Base-by-base conservation (phyloP, 768 basidiomycete species). In the Leccinum fibrillosum region DNA sequence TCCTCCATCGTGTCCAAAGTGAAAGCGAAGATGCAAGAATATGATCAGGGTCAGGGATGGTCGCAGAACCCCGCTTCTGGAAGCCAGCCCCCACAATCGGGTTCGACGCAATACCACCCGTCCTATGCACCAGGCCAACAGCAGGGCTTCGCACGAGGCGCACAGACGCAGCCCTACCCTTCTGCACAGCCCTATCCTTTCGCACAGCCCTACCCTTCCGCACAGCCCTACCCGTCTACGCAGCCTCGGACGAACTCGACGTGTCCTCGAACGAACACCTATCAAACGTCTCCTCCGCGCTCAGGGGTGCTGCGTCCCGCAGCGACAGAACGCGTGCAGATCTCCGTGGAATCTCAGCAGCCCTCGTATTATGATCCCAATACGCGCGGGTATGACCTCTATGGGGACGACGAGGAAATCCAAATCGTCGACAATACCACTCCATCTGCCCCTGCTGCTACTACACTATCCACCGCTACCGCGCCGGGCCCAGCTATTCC, bases 1-100 rank as follows among this genome's bases (percentile, higher is more conserved):
- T 85, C 80, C 49, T 80, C 76, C 9, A 69, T 93, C 26, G 78
- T 92, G 42, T 84, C 83, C 34, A 92, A 88, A 69, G 89, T 92
- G 49, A 92, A 85, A 67, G 85, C 89, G 5, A 93, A 92, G 80
- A 84, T 92, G 58, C 86, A 89, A 65, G 92, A 92, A 64, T 85
- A 84, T 60, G 90, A 92, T 39, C 83, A 85, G 65, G 68, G 69
- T 15, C 65, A 70, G 48, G 65, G 67, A 26, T 42, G 62, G 54
- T 49, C 62, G 10, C 63, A 66, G 58, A 54, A 35, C 15, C 28
- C 35, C 5, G 45, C 50, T 35, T 47, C 57, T 2, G 34, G 34
- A 5, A 26, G 48, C 8, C 62, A 63, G 35, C 3, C 23, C 8
- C 25, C 28, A 28, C 54, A 37, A 28, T 26, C 49, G 17, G 39